Evolutionary conservation across 352 stramenopile genomes (phyloP).

Genomic region (Phytophthora gonapodyides): DNA sequence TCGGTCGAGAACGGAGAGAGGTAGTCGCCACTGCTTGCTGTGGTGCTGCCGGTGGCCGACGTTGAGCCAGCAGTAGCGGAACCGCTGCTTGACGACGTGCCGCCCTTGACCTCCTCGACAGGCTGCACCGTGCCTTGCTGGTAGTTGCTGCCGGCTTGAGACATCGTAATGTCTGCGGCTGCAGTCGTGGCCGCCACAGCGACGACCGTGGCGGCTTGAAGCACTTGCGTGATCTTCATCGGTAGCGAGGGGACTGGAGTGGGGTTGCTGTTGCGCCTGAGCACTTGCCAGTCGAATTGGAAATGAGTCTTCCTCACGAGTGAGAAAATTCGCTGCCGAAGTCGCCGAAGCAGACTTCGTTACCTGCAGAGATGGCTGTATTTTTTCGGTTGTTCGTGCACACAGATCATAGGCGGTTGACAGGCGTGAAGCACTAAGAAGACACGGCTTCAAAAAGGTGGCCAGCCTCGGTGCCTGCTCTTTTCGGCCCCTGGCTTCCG

Average conservation of each 20-base stretch:
- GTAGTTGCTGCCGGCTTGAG: constrained; percentile 20
- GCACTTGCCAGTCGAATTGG: constrained; percentile 30
- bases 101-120: constrained; percentile 10
- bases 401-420: constrained; percentile 8
- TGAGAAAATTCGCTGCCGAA: constrained; percentile 17
- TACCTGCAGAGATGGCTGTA: constrained; percentile 9
- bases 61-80: constrained; percentile 6
- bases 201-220: constrained; percentile 25
- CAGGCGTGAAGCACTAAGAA: constrained; percentile 28
- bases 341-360: constrained; percentile 3
- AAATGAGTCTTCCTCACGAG: constrained; percentile 30
- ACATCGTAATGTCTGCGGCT: constrained; percentile 26
- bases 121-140: constrained; percentile 33
- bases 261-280: constrained; percentile 19
- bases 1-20: constrained; percentile 57
- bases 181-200: constrained; percentile 5
- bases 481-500: constrained; percentile 13
- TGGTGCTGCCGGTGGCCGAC: constrained; percentile 16
- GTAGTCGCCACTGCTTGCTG: constrained; percentile 22
- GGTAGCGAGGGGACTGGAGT: constrained; percentile 6
- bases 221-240: constrained; percentile 40
- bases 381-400: constrained; percentile 15
- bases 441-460: constrained; percentile 18
- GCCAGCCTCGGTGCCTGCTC: constrained; percentile 18
- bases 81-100: constrained; percentile 8